phyloP scores from a whole-genome alignment of 768 basidiomycete species.

The Albatrellus ellisii region DNA sequence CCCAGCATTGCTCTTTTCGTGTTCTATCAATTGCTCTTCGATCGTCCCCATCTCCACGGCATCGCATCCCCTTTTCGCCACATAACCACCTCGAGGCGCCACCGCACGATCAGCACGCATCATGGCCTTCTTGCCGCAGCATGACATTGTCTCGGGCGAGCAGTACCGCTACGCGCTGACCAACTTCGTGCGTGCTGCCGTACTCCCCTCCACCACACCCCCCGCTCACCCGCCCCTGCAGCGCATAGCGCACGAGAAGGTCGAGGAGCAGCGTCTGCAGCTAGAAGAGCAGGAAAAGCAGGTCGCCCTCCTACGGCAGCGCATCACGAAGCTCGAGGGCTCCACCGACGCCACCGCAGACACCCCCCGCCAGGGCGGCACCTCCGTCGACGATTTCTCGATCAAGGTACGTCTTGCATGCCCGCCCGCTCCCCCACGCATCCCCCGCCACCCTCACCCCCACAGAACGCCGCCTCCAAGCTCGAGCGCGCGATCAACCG shows the following conservation, averaged over 20 bases:
- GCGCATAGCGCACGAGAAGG: slow-evolving; percentile 83
- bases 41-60: not conserved
- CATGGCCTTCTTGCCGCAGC: slow-evolving; percentile 1
- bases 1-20: too few species aligned
- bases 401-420: slow-evolving; percentile 46
- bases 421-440: too few species aligned
- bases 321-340: slow-evolving; percentile 68
- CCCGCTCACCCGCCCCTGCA: slow-evolving; percentile 16
- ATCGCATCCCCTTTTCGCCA: not conserved
- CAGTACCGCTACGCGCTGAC: slow-evolving; percentile 76
- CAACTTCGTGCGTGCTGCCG: slow-evolving; percentile 39
- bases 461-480: slow-evolving; percentile 67
- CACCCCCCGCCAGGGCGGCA: slow-evolving; percentile 29
- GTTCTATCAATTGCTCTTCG: too few species aligned
- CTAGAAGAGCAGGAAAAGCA: slow-evolving; percentile 78
- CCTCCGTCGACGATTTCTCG: slow-evolving; percentile 77
- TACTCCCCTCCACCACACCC: not conserved
- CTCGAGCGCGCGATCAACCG: slow-evolving; percentile 77
- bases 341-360: slow-evolving; percentile 21
- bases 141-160: slow-evolving; percentile 33
- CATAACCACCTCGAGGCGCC: not conserved
- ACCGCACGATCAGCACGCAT: not conserved
- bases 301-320: slow-evolving; percentile 55
- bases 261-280: slow-evolving; percentile 67
- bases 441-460: slow-evolving; percentile 1